Evolutionary conservation across 225 moss, liverwort and hornwort genomes (phyloP).

Genomic region (Pseudoscleropodium purum): DNA sequence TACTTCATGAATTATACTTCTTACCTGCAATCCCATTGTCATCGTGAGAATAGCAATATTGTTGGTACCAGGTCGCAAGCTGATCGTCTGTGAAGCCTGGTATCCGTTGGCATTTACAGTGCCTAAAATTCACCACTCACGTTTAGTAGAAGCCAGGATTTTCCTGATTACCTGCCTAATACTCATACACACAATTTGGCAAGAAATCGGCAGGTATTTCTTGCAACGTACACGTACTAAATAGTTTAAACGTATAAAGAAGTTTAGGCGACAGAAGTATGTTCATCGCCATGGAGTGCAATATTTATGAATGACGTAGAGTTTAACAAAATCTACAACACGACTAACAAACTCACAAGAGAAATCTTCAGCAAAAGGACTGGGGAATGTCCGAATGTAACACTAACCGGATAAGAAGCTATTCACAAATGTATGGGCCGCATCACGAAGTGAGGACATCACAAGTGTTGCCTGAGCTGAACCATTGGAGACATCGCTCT

Average conservation of each 20-base stretch:
- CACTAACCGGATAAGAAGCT: constrained; percentile 10
- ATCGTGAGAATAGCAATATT: constrained; percentile 34
- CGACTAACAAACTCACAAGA: background rate
- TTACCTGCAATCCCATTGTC: constrained; percentile 51
- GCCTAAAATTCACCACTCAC: constrained; percentile 8
- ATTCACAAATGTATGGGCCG: constrained; percentile 49
- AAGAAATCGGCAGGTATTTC: background rate
- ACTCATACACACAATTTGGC: background rate
- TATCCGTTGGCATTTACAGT: constrained; percentile 35
- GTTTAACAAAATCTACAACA: background rate
- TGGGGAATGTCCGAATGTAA: background rate
- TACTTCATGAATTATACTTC: background rate
- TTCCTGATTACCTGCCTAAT: background rate
- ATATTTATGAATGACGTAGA: background rate
- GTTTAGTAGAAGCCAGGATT: background rate
- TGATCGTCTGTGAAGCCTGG: constrained; percentile 24
- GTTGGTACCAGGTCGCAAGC: constrained; percentile 31
- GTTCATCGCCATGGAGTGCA: background rate
- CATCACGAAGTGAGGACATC: constrained; percentile 47
- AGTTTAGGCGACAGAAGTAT: background rate
- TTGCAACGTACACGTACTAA: background rate
- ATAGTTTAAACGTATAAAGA: background rate
- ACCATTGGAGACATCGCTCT: constrained; percentile 16
- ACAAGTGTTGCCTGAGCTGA: constrained; percentile 25
- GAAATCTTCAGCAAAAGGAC: background rate